These are phyloP conservation scores for Aspergillus sergii DNA, from an alignment of 2,329 filamentous ascomycete genomes.

Conservation along the genomic window DNA sequence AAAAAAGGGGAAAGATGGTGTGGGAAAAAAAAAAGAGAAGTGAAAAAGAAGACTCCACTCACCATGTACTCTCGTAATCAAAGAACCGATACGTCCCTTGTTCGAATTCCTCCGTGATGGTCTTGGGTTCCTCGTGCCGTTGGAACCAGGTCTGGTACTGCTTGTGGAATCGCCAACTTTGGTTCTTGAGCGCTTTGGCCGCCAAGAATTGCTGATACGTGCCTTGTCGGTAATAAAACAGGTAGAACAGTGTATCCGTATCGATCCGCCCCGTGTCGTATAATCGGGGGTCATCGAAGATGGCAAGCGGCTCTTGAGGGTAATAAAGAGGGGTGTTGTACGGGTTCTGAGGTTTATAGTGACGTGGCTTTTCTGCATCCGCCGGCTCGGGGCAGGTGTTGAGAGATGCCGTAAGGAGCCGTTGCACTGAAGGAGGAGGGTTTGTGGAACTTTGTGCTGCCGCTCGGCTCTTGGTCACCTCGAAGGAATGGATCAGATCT, in stretches of 20 bases:
- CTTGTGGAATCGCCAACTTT: slow-evolving; percentile 99
- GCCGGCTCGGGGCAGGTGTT: slow-evolving; percentile 70
- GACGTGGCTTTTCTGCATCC: slow-evolving; percentile 80
- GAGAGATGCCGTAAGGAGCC: slow-evolving; percentile 76
- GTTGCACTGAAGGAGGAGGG: slow-evolving; percentile 67
- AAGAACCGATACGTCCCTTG: slow-evolving; percentile 99
- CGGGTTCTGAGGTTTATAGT: slow-evolving; percentile 80
- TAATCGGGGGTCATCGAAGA: slow-evolving; percentile 87
- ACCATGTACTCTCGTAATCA: slow-evolving; percentile 99
- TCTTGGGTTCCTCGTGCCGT: slow-evolving; percentile 96
- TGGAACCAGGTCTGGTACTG: slow-evolving; percentile 99
- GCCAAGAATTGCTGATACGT: slow-evolving; percentile 94
- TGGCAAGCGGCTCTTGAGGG: slow-evolving; percentile 85
- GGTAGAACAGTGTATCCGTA: slow-evolving; percentile 95
- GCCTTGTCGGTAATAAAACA: slow-evolving; percentile 98
- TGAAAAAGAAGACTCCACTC: slow-evolving; percentile 42
- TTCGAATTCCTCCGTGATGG: slow-evolving; percentile 97
- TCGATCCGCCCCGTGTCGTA: slow-evolving; percentile 79
- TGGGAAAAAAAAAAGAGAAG: slow-evolving; percentile 9
- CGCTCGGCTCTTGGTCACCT: slow-evolving; percentile 74
- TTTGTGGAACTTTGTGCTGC: slow-evolving; percentile 45
- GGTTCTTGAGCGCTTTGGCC: slow-evolving; percentile 94
- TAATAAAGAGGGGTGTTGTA: slow-evolving; percentile 81
- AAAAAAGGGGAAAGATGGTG: background rate
- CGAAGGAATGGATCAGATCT: slow-evolving; percentile 89